These are phyloP conservation scores for Populus hybrid DNA, from an alignment of 441 rosid species.

Conservation along the genomic window DNA sequence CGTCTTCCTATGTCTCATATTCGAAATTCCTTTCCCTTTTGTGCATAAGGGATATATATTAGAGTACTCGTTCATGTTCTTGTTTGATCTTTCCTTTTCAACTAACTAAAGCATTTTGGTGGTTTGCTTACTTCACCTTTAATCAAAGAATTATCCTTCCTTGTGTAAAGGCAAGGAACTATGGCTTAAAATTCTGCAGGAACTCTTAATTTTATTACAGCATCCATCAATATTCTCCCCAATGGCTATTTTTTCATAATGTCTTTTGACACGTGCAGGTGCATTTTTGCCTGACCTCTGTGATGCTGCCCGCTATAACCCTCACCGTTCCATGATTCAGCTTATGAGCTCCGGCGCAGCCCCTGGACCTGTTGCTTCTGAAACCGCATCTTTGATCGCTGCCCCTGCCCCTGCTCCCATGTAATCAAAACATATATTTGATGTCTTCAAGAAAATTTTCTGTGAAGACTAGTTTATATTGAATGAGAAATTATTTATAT, in stretches of 20 bases:
- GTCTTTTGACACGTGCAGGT: slow-evolving; percentile 41
- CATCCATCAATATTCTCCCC: background rate
- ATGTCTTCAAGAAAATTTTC: background rate
- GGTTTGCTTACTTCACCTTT: slow-evolving; percentile 22
- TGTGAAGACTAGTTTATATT: background rate
- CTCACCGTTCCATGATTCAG: slow-evolving; percentile 71
- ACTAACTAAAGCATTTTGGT: background rate
- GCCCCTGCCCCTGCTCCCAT: slow-evolving; percentile 22
- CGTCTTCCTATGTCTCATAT: background rate
- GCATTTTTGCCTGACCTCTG: slow-evolving; percentile 85
- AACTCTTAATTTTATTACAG: background rate
- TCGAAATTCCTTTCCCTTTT: background rate
- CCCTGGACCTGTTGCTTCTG: slow-evolving; percentile 32
- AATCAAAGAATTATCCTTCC: slow-evolving; percentile 17
- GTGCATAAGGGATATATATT: background rate
- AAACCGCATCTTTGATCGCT: background rate
- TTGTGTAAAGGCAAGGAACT: background rate
- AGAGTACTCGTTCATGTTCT: background rate
- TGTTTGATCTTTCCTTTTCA: background rate
- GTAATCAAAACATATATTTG: background rate
- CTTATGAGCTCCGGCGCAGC: slow-evolving; percentile 62
- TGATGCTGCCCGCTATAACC: slow-evolving; percentile 48
- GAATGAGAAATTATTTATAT: background rate
- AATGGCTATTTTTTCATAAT: background rate
- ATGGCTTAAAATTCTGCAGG: background rate